Conservation (phyloP, 2,329 filamentous ascomycete species). For the Colletotrichum orbiculare region DNA sequence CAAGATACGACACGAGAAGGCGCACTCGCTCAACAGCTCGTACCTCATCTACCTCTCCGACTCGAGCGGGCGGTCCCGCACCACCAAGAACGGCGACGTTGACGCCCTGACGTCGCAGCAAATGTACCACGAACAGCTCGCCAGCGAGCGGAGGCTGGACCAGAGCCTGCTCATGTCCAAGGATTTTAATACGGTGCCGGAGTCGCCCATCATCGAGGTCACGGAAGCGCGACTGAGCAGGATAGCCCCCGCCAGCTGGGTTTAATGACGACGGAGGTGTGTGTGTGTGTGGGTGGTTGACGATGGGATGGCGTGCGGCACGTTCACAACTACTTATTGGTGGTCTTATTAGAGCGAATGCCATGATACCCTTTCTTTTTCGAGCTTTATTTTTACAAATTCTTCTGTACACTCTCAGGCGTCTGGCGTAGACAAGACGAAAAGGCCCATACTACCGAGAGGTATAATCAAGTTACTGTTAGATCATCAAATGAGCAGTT, state of each 20-base stretch:
- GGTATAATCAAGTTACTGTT: too few species aligned
- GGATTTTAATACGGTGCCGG: neutral
- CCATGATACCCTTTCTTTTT: slow-evolving; percentile 9
- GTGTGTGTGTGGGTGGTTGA: too few species aligned
- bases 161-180: neutral
- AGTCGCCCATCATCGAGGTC: neutral
- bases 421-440: too few species aligned
- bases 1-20: slow-evolving; percentile 41
- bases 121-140: slow-evolving; percentile 11
- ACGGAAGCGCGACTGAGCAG: too few species aligned
- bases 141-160: neutral
- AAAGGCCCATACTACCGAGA: too few species aligned
- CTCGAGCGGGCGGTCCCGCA: neutral
- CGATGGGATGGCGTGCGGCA: too few species aligned
- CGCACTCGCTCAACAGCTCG: neutral
- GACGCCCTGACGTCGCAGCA: neutral
- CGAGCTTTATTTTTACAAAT: neutral
- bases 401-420: neutral
- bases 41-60: slow-evolving; percentile 16
- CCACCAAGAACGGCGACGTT: neutral
- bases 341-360: slow-evolving; percentile 13
- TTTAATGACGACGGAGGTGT: too few species aligned
- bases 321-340: neutral
- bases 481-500: too few species aligned
- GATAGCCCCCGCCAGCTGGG: too few species aligned